Base-by-base conservation (phyloP, 768 basidiomycete genomes). In the Hirschioporus abietinus region DNA sequence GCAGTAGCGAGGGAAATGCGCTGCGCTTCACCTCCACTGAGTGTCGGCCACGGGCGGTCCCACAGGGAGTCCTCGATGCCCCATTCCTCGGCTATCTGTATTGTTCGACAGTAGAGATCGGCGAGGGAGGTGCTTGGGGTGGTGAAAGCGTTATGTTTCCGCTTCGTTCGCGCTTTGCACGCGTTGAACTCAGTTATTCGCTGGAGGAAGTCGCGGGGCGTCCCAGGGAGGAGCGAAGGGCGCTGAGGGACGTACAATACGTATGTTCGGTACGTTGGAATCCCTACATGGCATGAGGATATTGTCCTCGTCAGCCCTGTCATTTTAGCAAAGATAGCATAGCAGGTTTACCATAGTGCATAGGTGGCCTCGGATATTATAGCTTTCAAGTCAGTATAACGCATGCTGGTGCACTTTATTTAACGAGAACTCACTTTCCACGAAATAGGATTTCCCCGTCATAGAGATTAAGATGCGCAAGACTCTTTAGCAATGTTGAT, bases 201-300 rank as follows among this genome's bases (percentile, higher is more conserved):
- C 2, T 76, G 72, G 66, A 95, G 77, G 70, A 96, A 92, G 67
- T 89, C 87, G 25, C 82, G 80, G 0, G 95, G 95, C 1, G 90
- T 89, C 4, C 90, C 90, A 1, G 93, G 86, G 24, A 96, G 84
- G n/a, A 96, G 80, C 0, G 93, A 91, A 0, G 95, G 90, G 57
- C 95, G 82, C 76, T 96, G 95, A 0, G 95, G 94, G 26, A 96
- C 88, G 74, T 96, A 96, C 67, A 89, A 84, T 1, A 96, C 87
- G 65, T 82, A 84, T 0, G 89, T 93, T 63, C 95, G 86, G 77
- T 88, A 96, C 20, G 74, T 73, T 1, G 95, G 92, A 25, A 95
- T 84, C 15, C 90, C 93, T 90, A 72, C 30, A 30, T 8, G 30
- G 30, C 8, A 30, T 2, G 8, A 30, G 30, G 30, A 30, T 3